A percentile compares a stretch with the other conserved stretches of the same genome.
Conservation (phyloP, 352 stramenopile species). For the Phytophthora pistaciae region DNA sequence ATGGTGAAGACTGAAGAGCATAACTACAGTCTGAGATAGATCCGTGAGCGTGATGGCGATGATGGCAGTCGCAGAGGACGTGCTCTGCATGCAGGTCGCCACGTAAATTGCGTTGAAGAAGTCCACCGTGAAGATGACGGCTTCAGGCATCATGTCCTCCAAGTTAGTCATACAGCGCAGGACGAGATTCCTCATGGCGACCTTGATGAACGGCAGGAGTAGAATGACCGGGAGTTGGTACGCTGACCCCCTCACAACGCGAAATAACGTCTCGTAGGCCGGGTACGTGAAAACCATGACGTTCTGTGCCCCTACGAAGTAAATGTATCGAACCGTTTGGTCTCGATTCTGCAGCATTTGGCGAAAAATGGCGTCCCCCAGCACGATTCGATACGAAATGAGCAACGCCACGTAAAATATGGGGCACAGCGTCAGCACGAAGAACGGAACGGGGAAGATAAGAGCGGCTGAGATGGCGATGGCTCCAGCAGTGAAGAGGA, state of each 20-base stretch:
- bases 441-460: conserved; percentile 33
- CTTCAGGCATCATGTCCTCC: conserved; percentile 30
- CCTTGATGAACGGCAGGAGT: conserved; percentile 38
- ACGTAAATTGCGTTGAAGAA: conserved; percentile 40
- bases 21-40: conserved; percentile 18
- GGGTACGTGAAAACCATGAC: conserved; percentile 25
- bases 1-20: conserved; percentile 20
- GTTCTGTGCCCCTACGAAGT: conserved; percentile 16
- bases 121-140: conserved; percentile 35
- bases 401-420: conserved; percentile 25
- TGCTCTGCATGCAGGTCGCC: conserved; percentile 32
- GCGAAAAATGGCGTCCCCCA: conserved; percentile 8
- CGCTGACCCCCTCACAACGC: conserved; percentile 1
- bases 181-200: conserved; percentile 33
- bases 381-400: conserved; percentile 19
- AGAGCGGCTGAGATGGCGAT: conserved; percentile 9
- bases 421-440: conserved; percentile 16
- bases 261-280: conserved; percentile 29
- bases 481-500: conserved; percentile 17
- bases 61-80: conserved; percentile 12
- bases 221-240: conserved; percentile 25
- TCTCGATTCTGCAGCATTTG: conserved; percentile 15
- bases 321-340: conserved; percentile 15
- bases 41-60: conserved; percentile 22
- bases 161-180: conserved; percentile 8